Evolutionary conservation across 2,329 filamentous ascomycete species (phyloP).

Genomic region (Thelonectria blattea): DNA sequence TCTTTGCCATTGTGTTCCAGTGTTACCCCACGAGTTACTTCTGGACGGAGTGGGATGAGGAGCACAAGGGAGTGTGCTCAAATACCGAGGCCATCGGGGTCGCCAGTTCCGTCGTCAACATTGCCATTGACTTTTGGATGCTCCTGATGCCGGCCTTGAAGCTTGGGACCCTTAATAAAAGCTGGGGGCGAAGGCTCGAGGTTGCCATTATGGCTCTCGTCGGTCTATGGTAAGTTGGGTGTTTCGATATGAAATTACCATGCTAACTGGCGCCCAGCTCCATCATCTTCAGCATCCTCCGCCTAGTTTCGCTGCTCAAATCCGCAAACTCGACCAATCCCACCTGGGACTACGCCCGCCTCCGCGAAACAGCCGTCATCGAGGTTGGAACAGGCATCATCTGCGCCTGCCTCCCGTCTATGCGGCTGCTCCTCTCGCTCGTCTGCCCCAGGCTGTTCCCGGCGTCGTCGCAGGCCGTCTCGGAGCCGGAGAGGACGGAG

Average conservation of each 20-base stretch:
- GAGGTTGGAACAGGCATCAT: conserved; percentile 48
- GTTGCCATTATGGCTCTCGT: conserved; percentile 58
- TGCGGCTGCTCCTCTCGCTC: background rate
- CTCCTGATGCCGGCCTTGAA: conserved; percentile 57
- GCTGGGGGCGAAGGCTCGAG: conserved; percentile 56
- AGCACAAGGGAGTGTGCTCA: conserved; percentile 54
- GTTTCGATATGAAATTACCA: no score
- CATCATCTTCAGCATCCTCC: conserved; percentile 47
- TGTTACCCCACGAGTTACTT: conserved; percentile 58
- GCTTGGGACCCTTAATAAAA: conserved; percentile 49
- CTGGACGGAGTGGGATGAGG: conserved; percentile 60
- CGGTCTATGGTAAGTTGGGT: conserved; percentile 55
- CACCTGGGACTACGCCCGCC: conserved; percentile 44
- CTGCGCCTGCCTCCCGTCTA: background rate
- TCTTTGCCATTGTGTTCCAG: conserved; percentile 54
- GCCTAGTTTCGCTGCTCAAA: conserved; percentile 43
- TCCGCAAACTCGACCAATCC: conserved; percentile 41
- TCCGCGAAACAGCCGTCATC: conserved; percentile 45
- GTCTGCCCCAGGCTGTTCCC: background rate
- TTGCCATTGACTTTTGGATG: conserved; percentile 59
- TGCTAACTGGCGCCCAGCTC: conserved; percentile 32
- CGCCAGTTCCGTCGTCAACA: conserved; percentile 59
- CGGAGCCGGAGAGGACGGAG: background rate
- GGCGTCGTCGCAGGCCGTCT: background rate
- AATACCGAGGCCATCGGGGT: conserved; percentile 57